Conservation (phyloP, 768 basidiomycete species). For the Calocybe gangraenosa region DNA sequence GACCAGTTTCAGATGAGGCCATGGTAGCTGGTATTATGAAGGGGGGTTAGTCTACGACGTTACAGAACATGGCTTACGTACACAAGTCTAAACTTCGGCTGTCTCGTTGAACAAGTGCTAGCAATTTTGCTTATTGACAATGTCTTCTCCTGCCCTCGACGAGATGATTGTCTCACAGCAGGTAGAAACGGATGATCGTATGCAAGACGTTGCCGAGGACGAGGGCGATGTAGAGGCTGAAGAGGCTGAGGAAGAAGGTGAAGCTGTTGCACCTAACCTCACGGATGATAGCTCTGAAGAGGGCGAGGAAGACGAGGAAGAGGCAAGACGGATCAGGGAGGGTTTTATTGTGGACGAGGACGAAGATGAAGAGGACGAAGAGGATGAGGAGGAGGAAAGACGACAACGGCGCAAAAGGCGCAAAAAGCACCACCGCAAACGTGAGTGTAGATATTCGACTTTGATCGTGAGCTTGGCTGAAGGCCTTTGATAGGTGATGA, state of each 20-base stretch:
- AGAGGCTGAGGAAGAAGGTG: conserved; percentile 55
- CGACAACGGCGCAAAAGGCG: conserved; percentile 47
- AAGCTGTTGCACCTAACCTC: conserved; percentile 46
- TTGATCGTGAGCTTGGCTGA: conserved; percentile 2
- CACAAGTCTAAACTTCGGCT: conserved; percentile 17
- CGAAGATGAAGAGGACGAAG: conserved; percentile 77
- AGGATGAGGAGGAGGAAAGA: conserved; percentile 39
- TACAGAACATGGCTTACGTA: conserved; percentile 16
- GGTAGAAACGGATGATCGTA: conserved; percentile 43
- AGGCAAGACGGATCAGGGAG: conserved; percentile 71
- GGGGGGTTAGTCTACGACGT: not conserved
- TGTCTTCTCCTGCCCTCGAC: conserved; percentile 49
- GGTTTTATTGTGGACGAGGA: conserved; percentile 93
- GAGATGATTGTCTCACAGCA: conserved; percentile 27
- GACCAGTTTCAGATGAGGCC: conserved; percentile 8
- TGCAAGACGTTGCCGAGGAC: conserved; percentile 50
- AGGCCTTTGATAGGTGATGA: conserved; percentile 28
- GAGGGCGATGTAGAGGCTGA: conserved; percentile 35
- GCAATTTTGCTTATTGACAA: conserved; percentile 25
- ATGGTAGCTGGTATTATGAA: too few species aligned
- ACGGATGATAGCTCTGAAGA: conserved; percentile 88
- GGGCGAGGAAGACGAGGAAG: conserved; percentile 88
- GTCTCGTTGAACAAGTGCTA: not conserved
- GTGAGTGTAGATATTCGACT: conserved; percentile 25
- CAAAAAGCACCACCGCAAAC: conserved; percentile 59